Evolutionary conservation across 768 basidiomycete genomes (phyloP).

Genomic region (Collybiopsis luxurians): DNA sequence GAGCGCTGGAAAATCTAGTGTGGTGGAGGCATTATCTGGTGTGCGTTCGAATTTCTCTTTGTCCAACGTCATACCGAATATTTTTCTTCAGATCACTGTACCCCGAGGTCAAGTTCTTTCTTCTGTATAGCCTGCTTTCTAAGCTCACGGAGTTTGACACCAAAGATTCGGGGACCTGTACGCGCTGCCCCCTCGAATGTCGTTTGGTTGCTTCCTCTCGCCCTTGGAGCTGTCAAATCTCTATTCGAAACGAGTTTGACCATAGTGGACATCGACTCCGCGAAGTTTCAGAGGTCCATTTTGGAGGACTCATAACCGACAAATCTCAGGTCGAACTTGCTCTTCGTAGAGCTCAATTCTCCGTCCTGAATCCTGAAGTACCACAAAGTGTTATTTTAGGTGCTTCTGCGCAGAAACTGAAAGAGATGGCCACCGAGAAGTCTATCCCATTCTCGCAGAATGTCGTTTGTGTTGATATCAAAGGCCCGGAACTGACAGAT

Average conservation of each 20-base stretch:
- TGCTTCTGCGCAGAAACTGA: background rate
- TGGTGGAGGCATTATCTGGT: slow-evolving; percentile 50
- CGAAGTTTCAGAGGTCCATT: slow-evolving; percentile 12
- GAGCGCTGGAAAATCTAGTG: slow-evolving; percentile 44
- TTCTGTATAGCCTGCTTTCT: no score
- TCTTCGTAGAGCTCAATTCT: slow-evolving; percentile 46
- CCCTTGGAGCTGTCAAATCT: slow-evolving; percentile 37
- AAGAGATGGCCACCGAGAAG: background rate
- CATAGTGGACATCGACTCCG: slow-evolving; percentile 20
- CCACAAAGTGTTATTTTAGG: slow-evolving; percentile 12
- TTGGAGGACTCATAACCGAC: slow-evolving; percentile 25
- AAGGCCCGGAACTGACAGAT: slow-evolving; percentile 34
- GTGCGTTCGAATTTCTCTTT: slow-evolving; percentile 20
- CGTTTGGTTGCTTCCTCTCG: slow-evolving; percentile 21
- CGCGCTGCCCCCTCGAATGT: slow-evolving; percentile 38
- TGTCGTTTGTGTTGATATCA: slow-evolving; percentile 38
- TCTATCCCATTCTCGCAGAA: slow-evolving; percentile 34
- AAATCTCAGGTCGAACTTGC: slow-evolving; percentile 37
- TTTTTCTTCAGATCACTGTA: no score
- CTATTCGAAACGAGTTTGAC: slow-evolving; percentile 34
- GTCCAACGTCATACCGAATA: no score
- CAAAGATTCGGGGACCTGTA: slow-evolving; percentile 48
- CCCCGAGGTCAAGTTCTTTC: no score
- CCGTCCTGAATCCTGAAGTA: slow-evolving; percentile 36
- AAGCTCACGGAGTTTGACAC: no score